These are phyloP conservation scores for Mycogone perniciosa DNA, from an alignment of 2,329 filamentous ascomycete genomes.

Conservation along the genomic window DNA sequence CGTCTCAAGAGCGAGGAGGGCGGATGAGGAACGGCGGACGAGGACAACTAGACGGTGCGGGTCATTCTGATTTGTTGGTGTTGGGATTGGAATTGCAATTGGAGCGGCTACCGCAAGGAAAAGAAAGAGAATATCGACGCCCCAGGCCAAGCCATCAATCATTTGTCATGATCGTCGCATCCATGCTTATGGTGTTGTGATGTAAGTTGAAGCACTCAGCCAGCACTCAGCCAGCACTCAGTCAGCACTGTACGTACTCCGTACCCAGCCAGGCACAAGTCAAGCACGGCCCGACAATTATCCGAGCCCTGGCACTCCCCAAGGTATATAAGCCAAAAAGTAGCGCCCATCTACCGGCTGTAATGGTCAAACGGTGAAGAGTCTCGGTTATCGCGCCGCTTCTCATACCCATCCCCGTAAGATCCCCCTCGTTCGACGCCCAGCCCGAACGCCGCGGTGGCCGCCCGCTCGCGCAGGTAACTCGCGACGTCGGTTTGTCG, in stretches of 20 bases:
- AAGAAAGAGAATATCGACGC: neutral
- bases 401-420: constrained; percentile 48
- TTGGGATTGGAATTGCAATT: neutral
- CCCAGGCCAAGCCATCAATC: neutral
- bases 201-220: neutral
- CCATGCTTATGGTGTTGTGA: neutral
- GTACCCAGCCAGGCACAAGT: neutral
- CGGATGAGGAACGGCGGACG: neutral
- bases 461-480: constrained; percentile 59
- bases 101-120: neutral
- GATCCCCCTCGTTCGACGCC: constrained; percentile 52
- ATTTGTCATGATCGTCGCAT: neutral
- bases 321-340: constrained; percentile 21
- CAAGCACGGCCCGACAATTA: neutral
- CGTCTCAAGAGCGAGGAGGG: neutral
- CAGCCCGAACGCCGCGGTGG: constrained; percentile 64
- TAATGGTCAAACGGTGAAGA: constrained; percentile 59
- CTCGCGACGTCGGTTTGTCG: constrained; percentile 52
- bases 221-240: neutral
- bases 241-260: neutral
- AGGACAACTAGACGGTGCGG: neutral
- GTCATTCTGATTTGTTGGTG: neutral
- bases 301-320: neutral
- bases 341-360: constrained; percentile 36
- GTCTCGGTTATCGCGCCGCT: constrained; percentile 45